Evolutionary conservation across 345 rosid species (phyloP), one percentile per base, ranked within the genome.

Genomic region (Hypericum perforatum): DNA sequence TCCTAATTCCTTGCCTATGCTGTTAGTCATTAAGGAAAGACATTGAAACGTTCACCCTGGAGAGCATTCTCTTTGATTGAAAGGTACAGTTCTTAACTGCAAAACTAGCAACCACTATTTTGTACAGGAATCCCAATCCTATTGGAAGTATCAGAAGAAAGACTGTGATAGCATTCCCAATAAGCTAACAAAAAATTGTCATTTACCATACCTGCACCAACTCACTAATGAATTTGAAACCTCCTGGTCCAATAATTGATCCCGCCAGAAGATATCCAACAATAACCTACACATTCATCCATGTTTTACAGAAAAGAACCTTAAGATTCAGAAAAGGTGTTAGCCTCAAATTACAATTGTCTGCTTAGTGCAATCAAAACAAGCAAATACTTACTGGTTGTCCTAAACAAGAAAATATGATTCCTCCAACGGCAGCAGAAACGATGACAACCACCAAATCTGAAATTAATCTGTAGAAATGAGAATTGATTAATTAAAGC

Each of bases 221-320:
- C 78, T 94, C 99, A 54, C 86, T 85, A 45, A 94, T 86, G 72
- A 89, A 94, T 63, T 94, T 89, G 74, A 89, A 75, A 29, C 99
- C 99, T 49, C 99, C 99, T 11, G 97, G 99, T 59, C 97, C 97
- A 58, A 94, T 80, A 49, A 94, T 61, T 11, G 99, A 94, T 51
- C 97, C 99, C 5, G 95, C 95, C 49, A 94, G 92, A 73, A 94
- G 94, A 76, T 94, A 94, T 49, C 97, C 99, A 58, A 94, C 97
- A 70, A 94, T 94, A 43, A 82, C 91, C 99, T 92, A 66, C 32
- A 22, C 32, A 22, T 22, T 22, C 32, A 22, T 22, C 32, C 32
- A 22, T 22, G 32, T 22, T 22, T 22, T 22, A 22, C 4, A 4
- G 32, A 22, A 22, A 22, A 22, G 32, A 22, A 22, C 32, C 32